Percentiles rank a stretch among this genome's conserved stretches.
phyloP scores from a whole-genome alignment of 352 stramenopile species.

The Pilasporangium apinafurcum region DNA sequence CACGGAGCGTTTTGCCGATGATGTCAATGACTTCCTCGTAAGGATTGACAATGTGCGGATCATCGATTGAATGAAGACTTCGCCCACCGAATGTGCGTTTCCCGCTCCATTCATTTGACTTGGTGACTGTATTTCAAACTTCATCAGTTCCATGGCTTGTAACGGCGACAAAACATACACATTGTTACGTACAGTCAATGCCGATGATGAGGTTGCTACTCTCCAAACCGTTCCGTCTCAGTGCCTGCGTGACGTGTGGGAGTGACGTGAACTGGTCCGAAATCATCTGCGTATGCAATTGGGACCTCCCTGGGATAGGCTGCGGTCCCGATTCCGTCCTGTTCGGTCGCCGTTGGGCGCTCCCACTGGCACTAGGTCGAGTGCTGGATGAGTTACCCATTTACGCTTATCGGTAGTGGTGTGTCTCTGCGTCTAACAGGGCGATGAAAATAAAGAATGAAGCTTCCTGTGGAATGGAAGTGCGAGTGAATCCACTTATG shows the following conservation, averaged over 20 bases:
- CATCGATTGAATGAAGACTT: constrained; percentile 62
- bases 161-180: not conserved
- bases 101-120: constrained; percentile 87
- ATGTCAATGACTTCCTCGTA: constrained; percentile 86
- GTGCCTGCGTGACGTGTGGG: constrained; percentile 61
- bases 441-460: no score
- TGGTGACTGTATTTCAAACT: constrained; percentile 48
- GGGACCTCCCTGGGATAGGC: constrained; percentile 12
- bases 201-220: constrained; percentile 83
- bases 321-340: constrained; percentile 33
- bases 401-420: no score
- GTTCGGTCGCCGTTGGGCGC: constrained; percentile 8
- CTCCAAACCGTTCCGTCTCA: constrained; percentile 69
- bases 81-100: constrained; percentile 71
- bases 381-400: constrained; percentile 28
- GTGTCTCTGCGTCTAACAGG: not conserved
- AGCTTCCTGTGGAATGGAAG: no score
- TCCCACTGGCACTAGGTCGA: not conserved
- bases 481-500: no score
- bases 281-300: constrained; percentile 41
- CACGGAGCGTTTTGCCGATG: constrained; percentile 57
- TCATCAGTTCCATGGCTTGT: not conserved
- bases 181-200: constrained; percentile 69
- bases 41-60: constrained; percentile 40
- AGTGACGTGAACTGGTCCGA: constrained; percentile 64